phyloP scores from a whole-genome alignment of 176 grass and related monocot genomes.

The Oryza glaberrima region DNA sequence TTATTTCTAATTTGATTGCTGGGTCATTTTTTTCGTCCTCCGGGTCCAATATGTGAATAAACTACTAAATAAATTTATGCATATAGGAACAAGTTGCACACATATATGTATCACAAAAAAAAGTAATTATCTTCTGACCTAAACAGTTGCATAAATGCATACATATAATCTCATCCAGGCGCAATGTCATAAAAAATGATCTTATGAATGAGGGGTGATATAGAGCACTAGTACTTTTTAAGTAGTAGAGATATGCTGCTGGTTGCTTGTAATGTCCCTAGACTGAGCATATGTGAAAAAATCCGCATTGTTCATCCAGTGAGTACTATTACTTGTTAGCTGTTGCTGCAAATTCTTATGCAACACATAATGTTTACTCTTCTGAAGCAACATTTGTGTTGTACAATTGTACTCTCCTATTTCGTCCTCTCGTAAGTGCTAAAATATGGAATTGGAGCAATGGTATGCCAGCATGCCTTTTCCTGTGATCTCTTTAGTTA shows the following conservation, averaged over 20 bases:
- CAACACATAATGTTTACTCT: slow-evolving; percentile 13
- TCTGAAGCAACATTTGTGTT: background rate
- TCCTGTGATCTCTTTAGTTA: background rate
- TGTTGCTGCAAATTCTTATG: slow-evolving; percentile 11
- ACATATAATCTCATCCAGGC: too few relatives aligned
- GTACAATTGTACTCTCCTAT: background rate
- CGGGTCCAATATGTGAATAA: background rate
- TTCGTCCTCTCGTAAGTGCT: slow-evolving; percentile 11
- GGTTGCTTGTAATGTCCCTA: too few relatives aligned
- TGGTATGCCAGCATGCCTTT: slow-evolving; percentile 4
- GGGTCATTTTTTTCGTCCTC: background rate
- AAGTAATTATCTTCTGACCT: too few relatives aligned
- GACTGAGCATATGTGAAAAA: too few relatives aligned
- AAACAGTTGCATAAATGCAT: too few relatives aligned
- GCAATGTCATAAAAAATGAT: too few relatives aligned
- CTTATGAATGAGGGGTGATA: too few relatives aligned
- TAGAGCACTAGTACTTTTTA: too few relatives aligned
- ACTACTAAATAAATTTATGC: background rate
- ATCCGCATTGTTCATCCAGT: background rate
- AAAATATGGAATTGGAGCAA: slow-evolving; percentile 15
- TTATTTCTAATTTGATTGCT: background rate
- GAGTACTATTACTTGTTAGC: background rate
- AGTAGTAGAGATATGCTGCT: too few relatives aligned
- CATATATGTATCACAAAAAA: too few relatives aligned
- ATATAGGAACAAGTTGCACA: too few relatives aligned